Evolutionary conservation across 306 rosid genomes (phyloP).

Genomic region (Castanospermum australe): DNA sequence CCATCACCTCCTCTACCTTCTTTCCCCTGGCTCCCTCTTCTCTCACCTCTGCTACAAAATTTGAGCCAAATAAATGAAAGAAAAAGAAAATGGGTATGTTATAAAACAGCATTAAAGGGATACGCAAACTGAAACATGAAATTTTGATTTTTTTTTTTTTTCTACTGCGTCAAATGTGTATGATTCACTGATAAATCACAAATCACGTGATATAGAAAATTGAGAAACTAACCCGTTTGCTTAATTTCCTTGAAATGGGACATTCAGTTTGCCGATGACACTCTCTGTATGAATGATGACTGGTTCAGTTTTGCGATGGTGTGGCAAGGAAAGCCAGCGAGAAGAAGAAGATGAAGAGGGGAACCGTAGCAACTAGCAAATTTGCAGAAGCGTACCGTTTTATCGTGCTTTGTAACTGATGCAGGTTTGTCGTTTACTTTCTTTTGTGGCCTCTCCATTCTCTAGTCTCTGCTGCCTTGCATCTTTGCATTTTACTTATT

Average conservation of each 20-base stretch:
- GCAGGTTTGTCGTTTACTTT: too few species aligned
- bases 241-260: too few species aligned
- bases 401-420: neutral
- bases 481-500: too few species aligned
- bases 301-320: neutral
- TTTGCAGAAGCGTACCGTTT: neutral
- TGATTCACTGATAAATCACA: too few species aligned
- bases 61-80: neutral
- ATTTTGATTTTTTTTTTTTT: slow-evolving; percentile 15
- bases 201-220: too few species aligned
- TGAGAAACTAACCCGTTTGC: slow-evolving; percentile 14
- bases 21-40: slow-evolving; percentile 26
- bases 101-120: neutral
- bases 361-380: neutral
- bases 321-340: neutral
- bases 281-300: neutral
- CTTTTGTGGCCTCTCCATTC: too few species aligned
- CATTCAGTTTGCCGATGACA: too few species aligned
- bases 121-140: neutral
- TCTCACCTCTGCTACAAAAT: slow-evolving; percentile 30
- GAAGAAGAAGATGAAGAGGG: neutral
- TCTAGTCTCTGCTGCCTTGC: too few species aligned
- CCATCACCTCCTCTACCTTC: slow-evolving; percentile 51
- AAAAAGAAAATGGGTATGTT: neutral
- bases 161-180: neutral